phyloP scores from a whole-genome alignment of 2,329 filamentous ascomycete species.

The Dactylellina sp. region DNA sequence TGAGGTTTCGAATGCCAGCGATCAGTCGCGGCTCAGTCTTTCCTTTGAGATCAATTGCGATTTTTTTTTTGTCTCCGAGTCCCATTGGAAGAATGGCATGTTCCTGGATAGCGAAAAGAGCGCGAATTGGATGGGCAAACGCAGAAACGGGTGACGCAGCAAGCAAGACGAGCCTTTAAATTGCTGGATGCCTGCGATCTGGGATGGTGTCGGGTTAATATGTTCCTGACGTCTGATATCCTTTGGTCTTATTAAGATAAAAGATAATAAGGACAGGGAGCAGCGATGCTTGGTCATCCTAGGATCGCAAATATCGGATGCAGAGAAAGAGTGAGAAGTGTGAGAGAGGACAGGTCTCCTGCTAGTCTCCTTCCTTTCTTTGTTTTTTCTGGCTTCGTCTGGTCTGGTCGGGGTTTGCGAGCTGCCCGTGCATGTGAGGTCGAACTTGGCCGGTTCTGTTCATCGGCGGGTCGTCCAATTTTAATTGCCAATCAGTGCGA shows the following conservation, averaged over 20 bases:
- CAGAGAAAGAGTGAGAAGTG: slow-evolving; percentile 11
- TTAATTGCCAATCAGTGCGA: slow-evolving; percentile 56
- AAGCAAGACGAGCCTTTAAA: not conserved
- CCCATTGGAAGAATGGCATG: slow-evolving; percentile 15
- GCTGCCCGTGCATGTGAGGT: slow-evolving; percentile 39
- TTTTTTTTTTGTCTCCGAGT: slow-evolving; percentile 30
- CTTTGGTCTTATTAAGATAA: slow-evolving; percentile 6
- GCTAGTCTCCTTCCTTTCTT: no score
- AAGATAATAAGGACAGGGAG: not conserved
- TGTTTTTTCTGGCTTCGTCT: slow-evolving; percentile 18
- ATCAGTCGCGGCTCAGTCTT: slow-evolving; percentile 7
- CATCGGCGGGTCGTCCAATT: slow-evolving; percentile 54
- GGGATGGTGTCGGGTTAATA: slow-evolving; percentile 38
- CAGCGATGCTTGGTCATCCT: slow-evolving; percentile 2
- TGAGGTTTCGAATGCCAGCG: slow-evolving; percentile 12
- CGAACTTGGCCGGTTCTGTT: slow-evolving; percentile 43
- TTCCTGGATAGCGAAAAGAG: not conserved
- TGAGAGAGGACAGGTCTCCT: no score
- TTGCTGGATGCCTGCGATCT: not conserved
- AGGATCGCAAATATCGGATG: slow-evolving; percentile 16
- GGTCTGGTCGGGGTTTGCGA: slow-evolving; percentile 40
- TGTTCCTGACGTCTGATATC: slow-evolving; percentile 27
- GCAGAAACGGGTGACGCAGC: not conserved
- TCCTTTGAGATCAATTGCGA: slow-evolving; percentile 4
- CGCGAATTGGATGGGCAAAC: slow-evolving; percentile 18